Base-by-base conservation (phyloP, 2,329 filamentous ascomycete genomes). In the Triangularia verruculosa region DNA sequence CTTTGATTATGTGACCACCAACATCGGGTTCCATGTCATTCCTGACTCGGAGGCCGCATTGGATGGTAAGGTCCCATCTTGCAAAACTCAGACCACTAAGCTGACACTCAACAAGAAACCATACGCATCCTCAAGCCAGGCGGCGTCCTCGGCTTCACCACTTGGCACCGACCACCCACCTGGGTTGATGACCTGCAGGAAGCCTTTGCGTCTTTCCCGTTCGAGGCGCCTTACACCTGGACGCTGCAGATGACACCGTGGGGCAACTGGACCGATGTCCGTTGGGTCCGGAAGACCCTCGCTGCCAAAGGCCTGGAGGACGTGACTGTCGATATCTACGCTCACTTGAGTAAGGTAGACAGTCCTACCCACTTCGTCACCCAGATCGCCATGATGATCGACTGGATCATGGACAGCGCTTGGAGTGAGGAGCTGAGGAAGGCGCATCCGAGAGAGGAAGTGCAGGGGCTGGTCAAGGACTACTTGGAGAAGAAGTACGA, bases 61-160 rank as follows among this genome's bases (percentile, higher is more conserved):
- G 4, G 67, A 71, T 63, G 72, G 72, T 72, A 59, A 54, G 34
- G 7, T 5, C 22, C 32, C 12, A 12, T 52, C 0, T n/a, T 15
- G n/a, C 20, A 11, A 6, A 8, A 24, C 3, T 9, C 4, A 15
- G 7, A 25, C 57, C 55, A 30, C 61, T 34, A 12, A 15, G 11
- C 4, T 30, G 39, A 59, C 39, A 3, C 12, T 12, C 17, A 11
- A 27, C 78, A 80, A 67, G 87, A 89, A 68, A 79, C 79, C 8
- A 78, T 87, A 59, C 83, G 87, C 8, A 77, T 89, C 17, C 76
- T 89, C 24, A 83, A 80, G 67, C 82, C 83, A 1, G 86, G 85
- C 4, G 88, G 88, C 2, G 79, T 82, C 4, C 73, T 89, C 24
- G 88, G 89, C 69, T 77, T 88, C 34, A 76, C 76, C 39, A 75